Percentiles rank a stretch among this genome's conserved stretches.
These are phyloP conservation scores for Chlorella vulgaris DNA, from an alignment of 139 green algal species.

Conservation along the genomic window DNA sequence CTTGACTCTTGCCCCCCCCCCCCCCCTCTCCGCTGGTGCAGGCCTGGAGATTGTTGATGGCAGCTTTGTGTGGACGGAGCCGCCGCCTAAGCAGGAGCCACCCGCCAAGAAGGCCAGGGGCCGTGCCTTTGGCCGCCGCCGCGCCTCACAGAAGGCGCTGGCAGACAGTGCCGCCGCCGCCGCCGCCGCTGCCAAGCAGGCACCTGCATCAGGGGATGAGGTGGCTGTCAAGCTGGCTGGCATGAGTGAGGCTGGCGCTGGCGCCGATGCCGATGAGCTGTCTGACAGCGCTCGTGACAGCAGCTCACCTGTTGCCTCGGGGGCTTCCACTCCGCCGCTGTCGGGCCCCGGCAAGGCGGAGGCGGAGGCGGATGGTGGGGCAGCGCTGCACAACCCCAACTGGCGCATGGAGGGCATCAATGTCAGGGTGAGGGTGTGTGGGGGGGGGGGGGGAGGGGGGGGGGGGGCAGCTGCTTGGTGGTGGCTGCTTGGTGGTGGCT, in stretches of 20 bases:
- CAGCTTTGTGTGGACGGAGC: slow-evolving; percentile 56
- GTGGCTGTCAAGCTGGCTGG: slow-evolving; percentile 9
- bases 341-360: background rate
- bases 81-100: slow-evolving; percentile 24
- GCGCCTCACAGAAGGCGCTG: background rate
- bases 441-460: too few species aligned
- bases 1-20: too few species aligned
- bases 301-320: background rate
- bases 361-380: slow-evolving; percentile 2
- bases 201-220: too few species aligned
- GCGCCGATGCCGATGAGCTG: background rate
- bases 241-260: background rate
- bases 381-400: slow-evolving; percentile 13
- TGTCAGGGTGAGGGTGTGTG: slow-evolving; percentile 44
- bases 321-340: background rate
- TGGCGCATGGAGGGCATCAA: slow-evolving; percentile 68
- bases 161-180: background rate
- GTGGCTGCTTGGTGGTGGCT: background rate
- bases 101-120: background rate
- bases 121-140: background rate
- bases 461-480: slow-evolving; percentile 63
- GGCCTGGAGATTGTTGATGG: slow-evolving; percentile 44
- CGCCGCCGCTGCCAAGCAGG: background rate
- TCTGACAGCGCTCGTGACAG: slow-evolving; percentile 16
- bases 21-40: background rate